Percentiles rank a stretch among this genome's conserved stretches.
Evolutionary conservation across 371 early-diverging fungal species (phyloP).

Genomic region (Blakeslea trispora): DNA sequence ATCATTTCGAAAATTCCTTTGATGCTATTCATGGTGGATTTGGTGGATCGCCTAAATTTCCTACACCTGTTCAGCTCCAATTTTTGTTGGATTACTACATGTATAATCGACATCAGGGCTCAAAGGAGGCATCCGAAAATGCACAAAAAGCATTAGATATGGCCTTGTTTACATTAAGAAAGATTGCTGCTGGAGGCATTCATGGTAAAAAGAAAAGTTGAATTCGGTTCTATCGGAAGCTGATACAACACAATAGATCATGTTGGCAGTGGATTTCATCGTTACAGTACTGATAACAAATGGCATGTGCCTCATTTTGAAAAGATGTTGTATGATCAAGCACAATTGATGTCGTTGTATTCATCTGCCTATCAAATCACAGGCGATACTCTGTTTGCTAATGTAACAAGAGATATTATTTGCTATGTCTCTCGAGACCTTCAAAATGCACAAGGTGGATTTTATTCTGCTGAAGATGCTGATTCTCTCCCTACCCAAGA

Average conservation of each 20-base stretch:
- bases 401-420: constrained; percentile 55
- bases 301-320: constrained; percentile 67
- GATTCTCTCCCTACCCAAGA: constrained; percentile 56
- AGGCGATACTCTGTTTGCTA: constrained; percentile 46
- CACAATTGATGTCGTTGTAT: constrained; percentile 59
- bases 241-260: constrained; percentile 3
- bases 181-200: constrained; percentile 63
- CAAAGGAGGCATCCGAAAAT: constrained; percentile 17
- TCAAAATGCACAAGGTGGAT: constrained; percentile 51
- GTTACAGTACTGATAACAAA: constrained; percentile 44
- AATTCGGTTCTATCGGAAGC: neutral
- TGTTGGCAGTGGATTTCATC: constrained; percentile 24
- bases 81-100: constrained; percentile 59
- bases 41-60: constrained; percentile 66
- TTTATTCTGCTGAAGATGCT: constrained; percentile 76
- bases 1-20: constrained; percentile 43
- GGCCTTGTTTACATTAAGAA: constrained; percentile 59
- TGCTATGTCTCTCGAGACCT: constrained; percentile 58
- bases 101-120: constrained; percentile 28
- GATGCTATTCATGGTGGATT: constrained; percentile 64
- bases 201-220: constrained; percentile 45
- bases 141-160: constrained; percentile 54
- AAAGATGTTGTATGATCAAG: constrained; percentile 75
- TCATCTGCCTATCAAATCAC: constrained; percentile 51
- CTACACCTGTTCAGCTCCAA: constrained; percentile 59